Evolutionary conservation across 768 basidiomycete species (phyloP), one percentile per base, ranked within the genome.

Genomic region (Mycena indigotica): DNA sequence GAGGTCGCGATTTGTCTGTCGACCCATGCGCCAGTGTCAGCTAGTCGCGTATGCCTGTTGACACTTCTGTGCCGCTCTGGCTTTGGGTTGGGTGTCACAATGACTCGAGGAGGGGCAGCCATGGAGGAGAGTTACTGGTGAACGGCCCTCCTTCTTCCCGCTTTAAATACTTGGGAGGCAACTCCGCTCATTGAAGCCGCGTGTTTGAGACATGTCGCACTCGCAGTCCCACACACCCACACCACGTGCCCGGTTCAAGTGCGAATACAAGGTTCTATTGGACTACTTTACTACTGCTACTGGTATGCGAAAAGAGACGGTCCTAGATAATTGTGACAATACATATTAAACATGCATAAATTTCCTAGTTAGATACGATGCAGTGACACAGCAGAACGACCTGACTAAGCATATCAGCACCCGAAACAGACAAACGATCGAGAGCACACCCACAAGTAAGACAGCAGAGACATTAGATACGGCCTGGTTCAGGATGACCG

Each of bases 1-100:
- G 73, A 73, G 55, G 73, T 67, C 40, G 73, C 70, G 61, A 83
- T 81, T 68, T 86, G 83, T 57, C 85, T 80, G 50, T 77, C 75
- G 5, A 81, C 81, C 77, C 80, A 84, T 5, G 75, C 67, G 60
- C 76, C 79, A 8, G 80, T 75, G 24, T 77, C 66, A 12, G 73
- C 70, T 73, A 77, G 75, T 32, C 79, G 75, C 54, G 79, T 79
- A 13, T 55, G 26, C 38, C 58, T 54, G 28, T 48, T 28, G 6
- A 46, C 21, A 24, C 24, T 61, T 15, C 39, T 48, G 41, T 25
- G 5, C 35, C 19, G 57, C 12, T 35, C 39, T 40, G 56, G 54
- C 16, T 54, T 46, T 39, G 52, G 25, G 52, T 16, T 51, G 28
- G 50, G 29, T 17, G 26, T 51, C 19, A n/a, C n/a, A n/a, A 12